These are phyloP conservation scores for Paracorniculantispora psalliotae DNA, from an alignment of 2,329 filamentous ascomycete genomes.

Conservation along the genomic window DNA sequence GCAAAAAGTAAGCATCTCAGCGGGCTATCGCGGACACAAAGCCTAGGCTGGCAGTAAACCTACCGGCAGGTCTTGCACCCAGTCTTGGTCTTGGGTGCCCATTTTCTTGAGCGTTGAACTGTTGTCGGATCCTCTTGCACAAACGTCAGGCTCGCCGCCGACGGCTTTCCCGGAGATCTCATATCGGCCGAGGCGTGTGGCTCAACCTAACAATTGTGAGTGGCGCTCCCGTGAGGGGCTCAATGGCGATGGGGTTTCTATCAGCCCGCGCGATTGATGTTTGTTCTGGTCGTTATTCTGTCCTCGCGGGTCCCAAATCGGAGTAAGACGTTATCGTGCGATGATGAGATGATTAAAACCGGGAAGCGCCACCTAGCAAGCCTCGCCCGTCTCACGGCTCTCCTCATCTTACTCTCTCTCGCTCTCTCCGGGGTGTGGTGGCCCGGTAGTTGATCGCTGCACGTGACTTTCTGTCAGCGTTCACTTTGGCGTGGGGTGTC, in stretches of 20 bases:
- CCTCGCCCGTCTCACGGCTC: background rate
- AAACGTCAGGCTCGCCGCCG: background rate
- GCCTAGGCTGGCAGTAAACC: background rate
- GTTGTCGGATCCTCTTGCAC: conserved; percentile 8
- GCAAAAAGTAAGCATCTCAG: background rate
- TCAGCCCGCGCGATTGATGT: background rate
- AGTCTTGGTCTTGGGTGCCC: conserved; percentile 10
- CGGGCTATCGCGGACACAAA: background rate
- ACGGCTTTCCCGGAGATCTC: conserved; percentile 1
- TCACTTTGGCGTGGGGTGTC: background rate
- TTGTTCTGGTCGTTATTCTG: background rate
- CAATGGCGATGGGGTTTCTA: background rate
- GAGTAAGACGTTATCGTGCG: background rate
- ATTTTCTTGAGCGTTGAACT: background rate
- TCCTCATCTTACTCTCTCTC: background rate
- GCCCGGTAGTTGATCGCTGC: background rate
- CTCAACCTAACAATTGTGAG: background rate
- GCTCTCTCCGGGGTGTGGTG: background rate
- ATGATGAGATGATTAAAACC: background rate
- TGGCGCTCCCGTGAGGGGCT: background rate
- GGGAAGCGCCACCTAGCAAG: background rate
- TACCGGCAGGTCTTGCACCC: conserved; percentile 12
- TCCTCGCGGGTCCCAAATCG: no score
- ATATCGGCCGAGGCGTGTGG: background rate
- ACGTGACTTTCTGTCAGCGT: conserved; percentile 1